Evolutionary conservation across 306 rosid species (phyloP).

Genomic region (Trifolium repens): DNA sequence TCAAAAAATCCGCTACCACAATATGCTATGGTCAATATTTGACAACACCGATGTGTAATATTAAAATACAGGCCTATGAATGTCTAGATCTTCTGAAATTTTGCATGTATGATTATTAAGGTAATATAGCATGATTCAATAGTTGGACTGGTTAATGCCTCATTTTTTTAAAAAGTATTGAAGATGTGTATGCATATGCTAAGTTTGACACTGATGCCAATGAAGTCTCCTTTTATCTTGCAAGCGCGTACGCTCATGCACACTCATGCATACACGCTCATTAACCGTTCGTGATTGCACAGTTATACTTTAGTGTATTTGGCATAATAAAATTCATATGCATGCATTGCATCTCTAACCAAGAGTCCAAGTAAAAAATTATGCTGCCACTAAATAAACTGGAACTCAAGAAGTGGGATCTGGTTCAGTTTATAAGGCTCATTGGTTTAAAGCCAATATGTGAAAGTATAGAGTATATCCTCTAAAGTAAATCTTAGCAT

Average conservation of each 20-base stretch:
- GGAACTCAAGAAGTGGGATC: constrained; percentile 1
- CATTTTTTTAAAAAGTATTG: neutral
- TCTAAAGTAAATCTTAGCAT: constrained; percentile 2
- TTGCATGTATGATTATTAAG: neutral
- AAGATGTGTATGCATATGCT: neutral
- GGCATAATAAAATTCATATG: neutral
- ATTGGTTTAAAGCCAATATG: constrained; percentile 18
- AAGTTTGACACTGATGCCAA: neutral
- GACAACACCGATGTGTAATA: neutral
- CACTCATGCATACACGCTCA: neutral
- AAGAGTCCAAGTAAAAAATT: constrained; percentile 4
- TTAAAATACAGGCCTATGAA: neutral
- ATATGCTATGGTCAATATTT: neutral
- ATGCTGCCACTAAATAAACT: neutral
- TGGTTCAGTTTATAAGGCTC: neutral
- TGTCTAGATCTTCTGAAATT: constrained; percentile 2
- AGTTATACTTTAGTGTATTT: neutral
- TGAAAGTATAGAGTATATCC: neutral
- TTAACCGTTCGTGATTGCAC: neutral
- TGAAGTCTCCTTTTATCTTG: neutral
- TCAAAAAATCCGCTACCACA: neutral
- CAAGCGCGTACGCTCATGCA: neutral
- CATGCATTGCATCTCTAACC: constrained; percentile 2
- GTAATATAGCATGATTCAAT: neutral
- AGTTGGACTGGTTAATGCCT: neutral